Evolutionary conservation across 306 rosid genomes (phyloP).

Genomic region (Sindora glabra): DNA sequence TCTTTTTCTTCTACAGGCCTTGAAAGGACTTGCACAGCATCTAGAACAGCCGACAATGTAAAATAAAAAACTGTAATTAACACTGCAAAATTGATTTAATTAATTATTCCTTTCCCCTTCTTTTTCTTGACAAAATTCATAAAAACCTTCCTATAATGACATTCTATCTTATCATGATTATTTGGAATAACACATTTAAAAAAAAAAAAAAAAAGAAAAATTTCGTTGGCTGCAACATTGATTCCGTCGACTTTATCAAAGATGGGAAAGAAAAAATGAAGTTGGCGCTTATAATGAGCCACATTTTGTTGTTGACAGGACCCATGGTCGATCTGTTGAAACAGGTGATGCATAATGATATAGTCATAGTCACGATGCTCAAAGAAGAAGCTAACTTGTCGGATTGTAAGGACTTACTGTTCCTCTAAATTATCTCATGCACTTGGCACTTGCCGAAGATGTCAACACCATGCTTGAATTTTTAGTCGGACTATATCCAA

Average conservation of each 20-base stretch:
- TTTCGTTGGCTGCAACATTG: not conserved
- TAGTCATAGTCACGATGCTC: not conserved
- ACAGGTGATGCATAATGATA: not conserved
- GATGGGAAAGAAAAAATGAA: not conserved
- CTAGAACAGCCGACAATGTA: slow-evolving; percentile 18
- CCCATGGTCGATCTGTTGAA: not conserved
- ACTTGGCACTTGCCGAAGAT: not conserved
- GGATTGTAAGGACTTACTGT: not conserved
- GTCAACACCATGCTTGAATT: not conserved
- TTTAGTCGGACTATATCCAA: not conserved
- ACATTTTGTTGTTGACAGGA: not conserved
- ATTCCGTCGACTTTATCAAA: not conserved
- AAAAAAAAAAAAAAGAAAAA: not conserved
- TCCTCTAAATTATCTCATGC: not conserved
- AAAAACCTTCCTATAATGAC: not conserved
- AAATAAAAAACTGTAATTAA: not conserved
- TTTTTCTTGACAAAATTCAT: not conserved
- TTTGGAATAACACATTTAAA: not conserved
- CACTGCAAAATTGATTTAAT: not conserved
- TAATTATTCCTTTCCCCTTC: not conserved
- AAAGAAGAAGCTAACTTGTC: not conserved
- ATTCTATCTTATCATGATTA: not conserved
- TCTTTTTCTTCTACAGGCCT: slow-evolving; percentile 39
- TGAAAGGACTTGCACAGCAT: slow-evolving; percentile 37
- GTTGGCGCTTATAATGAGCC: not conserved